Percentiles rank a stretch among this genome's conserved stretches.
phyloP scores from a whole-genome alignment of 208 protist species.

The Trypanosoma mega region DNA sequence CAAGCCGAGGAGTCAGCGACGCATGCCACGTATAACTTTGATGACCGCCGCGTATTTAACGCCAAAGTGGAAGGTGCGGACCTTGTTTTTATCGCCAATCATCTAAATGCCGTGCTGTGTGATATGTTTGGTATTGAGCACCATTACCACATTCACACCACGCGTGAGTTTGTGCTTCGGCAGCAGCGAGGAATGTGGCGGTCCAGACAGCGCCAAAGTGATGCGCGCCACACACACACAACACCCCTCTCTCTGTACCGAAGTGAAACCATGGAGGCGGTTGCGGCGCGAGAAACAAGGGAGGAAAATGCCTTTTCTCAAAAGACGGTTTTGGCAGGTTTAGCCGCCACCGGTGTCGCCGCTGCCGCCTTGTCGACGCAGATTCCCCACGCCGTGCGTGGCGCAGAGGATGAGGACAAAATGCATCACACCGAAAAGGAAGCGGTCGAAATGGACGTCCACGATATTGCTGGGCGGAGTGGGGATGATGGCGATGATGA shows the following conservation, averaged over 20 bases:
- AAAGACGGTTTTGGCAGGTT: too few species aligned
- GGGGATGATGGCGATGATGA: slow-evolving; percentile 1
- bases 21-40: slow-evolving; percentile 42
- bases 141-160: slow-evolving; percentile 29
- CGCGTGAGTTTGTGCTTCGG: slow-evolving; percentile 29
- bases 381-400: not conserved
- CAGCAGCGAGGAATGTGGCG: slow-evolving; percentile 1
- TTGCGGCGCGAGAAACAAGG: not conserved
- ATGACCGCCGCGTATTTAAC: slow-evolving; percentile 43
- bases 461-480: slow-evolving; percentile 8
- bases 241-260: slow-evolving; percentile 11
- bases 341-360: not conserved
- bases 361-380: not conserved
- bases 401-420: slow-evolving; percentile 10
- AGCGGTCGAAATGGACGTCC: slow-evolving; percentile 15
- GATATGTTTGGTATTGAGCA: slow-evolving; percentile 84
- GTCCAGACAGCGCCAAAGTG: not conserved
- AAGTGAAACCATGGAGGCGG: slow-evolving; percentile 1
- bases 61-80: slow-evolving; percentile 50
- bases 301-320: not conserved
- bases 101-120: slow-evolving; percentile 69
- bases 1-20: slow-evolving; percentile 3
- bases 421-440: slow-evolving; percentile 16
- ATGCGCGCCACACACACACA: not conserved
- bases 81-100: slow-evolving; percentile 63